Evolutionary conservation across 2,329 filamentous ascomycete species (phyloP).

Genomic region (Penicillium sclerotiorum): DNA sequence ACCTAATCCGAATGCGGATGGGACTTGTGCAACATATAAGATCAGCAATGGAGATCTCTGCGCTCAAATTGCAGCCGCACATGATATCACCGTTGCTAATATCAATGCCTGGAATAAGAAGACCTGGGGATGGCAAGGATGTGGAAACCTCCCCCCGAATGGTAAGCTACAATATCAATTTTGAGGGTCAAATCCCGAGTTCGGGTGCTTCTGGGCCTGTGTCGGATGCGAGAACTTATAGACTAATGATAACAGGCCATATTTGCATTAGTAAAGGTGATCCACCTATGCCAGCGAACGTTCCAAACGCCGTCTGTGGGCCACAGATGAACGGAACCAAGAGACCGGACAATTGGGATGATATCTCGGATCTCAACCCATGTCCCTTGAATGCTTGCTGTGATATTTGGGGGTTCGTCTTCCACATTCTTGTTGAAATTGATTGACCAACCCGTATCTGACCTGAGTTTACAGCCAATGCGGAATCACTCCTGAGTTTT

Average conservation of each 20-base stretch:
- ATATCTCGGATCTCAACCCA: conserved; percentile 45
- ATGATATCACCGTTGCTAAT: not conserved
- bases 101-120: not conserved
- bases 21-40: not conserved
- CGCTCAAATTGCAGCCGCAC: not conserved
- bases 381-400: conserved; percentile 50
- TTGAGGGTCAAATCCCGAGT: no score
- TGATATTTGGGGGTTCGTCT: conserved; percentile 48
- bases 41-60: not conserved
- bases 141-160: not conserved
- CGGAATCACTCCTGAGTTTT: conserved; percentile 50
- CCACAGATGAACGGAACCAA: conserved; percentile 5
- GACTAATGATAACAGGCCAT: not conserved
- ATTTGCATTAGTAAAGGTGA: conserved; percentile 9
- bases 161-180: no score
- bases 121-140: not conserved
- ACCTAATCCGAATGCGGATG: conserved; percentile 30
- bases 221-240: conserved; percentile 1
- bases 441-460: no score
- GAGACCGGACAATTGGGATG: not conserved
- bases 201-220: conserved; percentile 10
- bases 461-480: no score
- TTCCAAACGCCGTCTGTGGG: conserved; percentile 8
- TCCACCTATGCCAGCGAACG: conserved; percentile 1
- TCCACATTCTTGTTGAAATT: no score